Conservation (phyloP, 1,139 yeast genomes). For the Blastobotrys indianensis region DNA sequence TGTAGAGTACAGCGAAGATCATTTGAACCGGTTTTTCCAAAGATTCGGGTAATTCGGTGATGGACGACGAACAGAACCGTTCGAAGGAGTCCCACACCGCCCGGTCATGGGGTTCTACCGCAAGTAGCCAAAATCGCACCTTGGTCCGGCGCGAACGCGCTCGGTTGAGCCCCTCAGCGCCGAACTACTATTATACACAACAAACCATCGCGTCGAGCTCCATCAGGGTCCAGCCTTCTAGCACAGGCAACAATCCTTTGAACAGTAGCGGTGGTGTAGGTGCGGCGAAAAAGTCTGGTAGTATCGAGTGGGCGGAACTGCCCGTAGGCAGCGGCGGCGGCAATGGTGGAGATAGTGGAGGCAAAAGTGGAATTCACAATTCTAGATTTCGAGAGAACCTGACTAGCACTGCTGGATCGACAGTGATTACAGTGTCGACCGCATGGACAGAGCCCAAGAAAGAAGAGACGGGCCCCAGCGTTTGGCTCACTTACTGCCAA, state of each 20-base stretch:
- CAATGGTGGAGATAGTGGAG: too few relatives aligned
- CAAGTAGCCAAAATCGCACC: constrained; percentile 24
- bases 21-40: too few relatives aligned
- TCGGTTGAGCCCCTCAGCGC: constrained; percentile 51
- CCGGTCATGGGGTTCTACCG: too few relatives aligned
- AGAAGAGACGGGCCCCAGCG: constrained; percentile 35
- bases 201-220: constrained; percentile 56
- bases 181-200: constrained; percentile 64
- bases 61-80: too few relatives aligned
- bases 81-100: background rate
- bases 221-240: constrained; percentile 50
- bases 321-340: background rate
- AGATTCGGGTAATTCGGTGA: too few relatives aligned
- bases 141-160: constrained; percentile 67
- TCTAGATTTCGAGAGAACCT: background rate
- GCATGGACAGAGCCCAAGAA: background rate
- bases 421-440: background rate
- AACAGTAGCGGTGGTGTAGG: background rate
- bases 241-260: constrained; percentile 60
- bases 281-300: background rate
- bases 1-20: too few relatives aligned
- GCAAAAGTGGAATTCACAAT: background rate
- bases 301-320: background rate
- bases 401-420: background rate
- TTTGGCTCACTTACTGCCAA: constrained; percentile 75